Percentiles rank a stretch among this genome's conserved stretches.
Conservation (phyloP, 2,329 filamentous ascomycete genomes). For the Xylariaceae sp. region DNA sequence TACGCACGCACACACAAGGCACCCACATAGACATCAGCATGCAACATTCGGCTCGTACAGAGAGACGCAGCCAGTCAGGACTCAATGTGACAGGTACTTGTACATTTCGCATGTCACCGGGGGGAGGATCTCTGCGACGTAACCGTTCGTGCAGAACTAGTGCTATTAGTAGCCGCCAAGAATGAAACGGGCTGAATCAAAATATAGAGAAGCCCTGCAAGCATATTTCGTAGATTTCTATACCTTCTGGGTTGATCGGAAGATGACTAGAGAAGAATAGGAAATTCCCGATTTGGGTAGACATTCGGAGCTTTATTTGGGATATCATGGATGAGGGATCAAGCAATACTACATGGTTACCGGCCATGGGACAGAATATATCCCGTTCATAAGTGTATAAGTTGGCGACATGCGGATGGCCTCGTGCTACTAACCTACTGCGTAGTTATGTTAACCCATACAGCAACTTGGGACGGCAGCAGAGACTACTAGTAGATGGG, state of each 20-base stretch:
- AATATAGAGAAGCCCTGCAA: background rate
- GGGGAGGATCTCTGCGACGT: background rate
- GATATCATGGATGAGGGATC: too few species aligned
- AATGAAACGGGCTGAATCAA: background rate
- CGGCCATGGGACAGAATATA: too few species aligned
- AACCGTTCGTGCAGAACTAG: background rate
- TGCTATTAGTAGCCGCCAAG: slow-evolving; percentile 1
- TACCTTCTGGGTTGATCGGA: too few species aligned
- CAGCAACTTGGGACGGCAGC: background rate
- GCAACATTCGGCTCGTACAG: background rate
- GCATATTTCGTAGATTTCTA: background rate
- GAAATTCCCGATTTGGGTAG: too few species aligned
- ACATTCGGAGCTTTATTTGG: too few species aligned
- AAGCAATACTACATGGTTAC: too few species aligned
- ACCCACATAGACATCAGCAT: background rate
- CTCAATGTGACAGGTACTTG: slow-evolving; percentile 5
- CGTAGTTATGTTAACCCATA: background rate
- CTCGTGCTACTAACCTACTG: background rate
- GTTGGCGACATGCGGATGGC: background rate
- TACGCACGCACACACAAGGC: background rate
- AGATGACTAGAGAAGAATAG: too few species aligned
- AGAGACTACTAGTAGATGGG: background rate
- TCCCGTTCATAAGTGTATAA: background rate
- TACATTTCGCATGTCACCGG: background rate
- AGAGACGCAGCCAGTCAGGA: background rate